These are phyloP conservation scores for Salmacisia buchloeana DNA, from an alignment of 1,284 basidiomycete genomes.

Conservation along the genomic window DNA sequence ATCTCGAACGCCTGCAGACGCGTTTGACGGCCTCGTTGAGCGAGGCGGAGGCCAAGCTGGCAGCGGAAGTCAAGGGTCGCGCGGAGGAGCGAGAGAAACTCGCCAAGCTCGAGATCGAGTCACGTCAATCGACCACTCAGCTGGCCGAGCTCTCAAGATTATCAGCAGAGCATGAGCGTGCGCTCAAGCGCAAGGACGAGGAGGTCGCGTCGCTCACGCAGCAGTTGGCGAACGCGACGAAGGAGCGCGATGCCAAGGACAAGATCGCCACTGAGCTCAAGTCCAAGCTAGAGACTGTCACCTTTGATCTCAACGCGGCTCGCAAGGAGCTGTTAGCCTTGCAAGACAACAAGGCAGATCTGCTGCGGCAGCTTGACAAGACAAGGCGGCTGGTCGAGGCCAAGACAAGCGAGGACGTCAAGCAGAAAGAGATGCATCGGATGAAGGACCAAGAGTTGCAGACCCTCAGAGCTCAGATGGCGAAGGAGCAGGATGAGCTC, in stretches of 20 bases:
- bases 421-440: constrained; percentile 74
- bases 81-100: constrained; percentile 30
- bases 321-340: constrained; percentile 56
- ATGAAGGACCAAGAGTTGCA: constrained; percentile 78
- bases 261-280: constrained; percentile 62
- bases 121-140: constrained; percentile 64
- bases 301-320: constrained; percentile 63
- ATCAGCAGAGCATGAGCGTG: constrained; percentile 69
- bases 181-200: constrained; percentile 73
- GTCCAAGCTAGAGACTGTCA: constrained; percentile 65
- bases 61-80: constrained; percentile 60
- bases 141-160: constrained; percentile 70
- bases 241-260: constrained; percentile 46
- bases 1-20: constrained; percentile 68
- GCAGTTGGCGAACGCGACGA: constrained; percentile 59
- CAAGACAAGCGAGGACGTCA: constrained; percentile 78
- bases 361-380: constrained; percentile 14
- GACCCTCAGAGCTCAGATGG: constrained; percentile 66
- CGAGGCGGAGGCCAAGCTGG: constrained; percentile 70
- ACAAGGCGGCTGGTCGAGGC: constrained; percentile 67
- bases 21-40: constrained; percentile 64
- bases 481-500: constrained; percentile 44
- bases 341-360: constrained; percentile 57
- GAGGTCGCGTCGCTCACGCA: constrained; percentile 62
- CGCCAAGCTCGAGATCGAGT: constrained; percentile 31